Percentiles rank a stretch among this genome's conserved stretches.
phyloP scores from a whole-genome alignment of 2,329 filamentous ascomycete genomes.

The Penicillium sp. region DNA sequence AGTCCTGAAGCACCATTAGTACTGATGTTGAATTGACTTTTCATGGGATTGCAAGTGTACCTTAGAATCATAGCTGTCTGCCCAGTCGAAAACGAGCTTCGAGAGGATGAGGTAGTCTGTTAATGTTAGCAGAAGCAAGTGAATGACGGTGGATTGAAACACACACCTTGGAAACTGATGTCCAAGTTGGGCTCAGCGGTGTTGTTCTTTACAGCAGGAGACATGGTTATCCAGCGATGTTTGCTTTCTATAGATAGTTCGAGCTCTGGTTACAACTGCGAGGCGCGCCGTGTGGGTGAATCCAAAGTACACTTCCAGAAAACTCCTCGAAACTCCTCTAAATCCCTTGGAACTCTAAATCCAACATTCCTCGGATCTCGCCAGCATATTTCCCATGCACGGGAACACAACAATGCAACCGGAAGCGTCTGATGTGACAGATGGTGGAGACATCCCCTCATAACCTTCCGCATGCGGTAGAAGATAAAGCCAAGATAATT shows the following conservation, averaged over 20 bases:
- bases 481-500: not conserved
- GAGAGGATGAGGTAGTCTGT: constrained; percentile 38
- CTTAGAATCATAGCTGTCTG: constrained; percentile 48
- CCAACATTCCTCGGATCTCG: constrained; percentile 4
- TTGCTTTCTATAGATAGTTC: not conserved
- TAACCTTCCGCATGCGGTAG: constrained; percentile 22
- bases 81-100: constrained; percentile 45
- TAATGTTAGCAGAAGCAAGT: constrained; percentile 5
- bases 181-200: constrained; percentile 41
- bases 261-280: not conserved
- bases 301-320: not conserved
- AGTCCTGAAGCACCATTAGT: constrained; percentile 35
- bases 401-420: constrained; percentile 14
- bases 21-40: not conserved
- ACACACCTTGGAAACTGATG: constrained; percentile 29
- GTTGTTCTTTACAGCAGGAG: constrained; percentile 21
- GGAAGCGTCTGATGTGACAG: constrained; percentile 9
- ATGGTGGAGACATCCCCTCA: not conserved
- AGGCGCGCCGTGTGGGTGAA: constrained; percentile 5
- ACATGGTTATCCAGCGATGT: constrained; percentile 12
- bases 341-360: not conserved
- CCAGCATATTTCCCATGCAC: not conserved
- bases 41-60: constrained; percentile 18
- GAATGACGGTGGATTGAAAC: not conserved
- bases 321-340: not conserved